These are phyloP conservation scores for Henckelia pumila DNA, from an alignment of 257 asterid genomes.

Conservation along the genomic window DNA sequence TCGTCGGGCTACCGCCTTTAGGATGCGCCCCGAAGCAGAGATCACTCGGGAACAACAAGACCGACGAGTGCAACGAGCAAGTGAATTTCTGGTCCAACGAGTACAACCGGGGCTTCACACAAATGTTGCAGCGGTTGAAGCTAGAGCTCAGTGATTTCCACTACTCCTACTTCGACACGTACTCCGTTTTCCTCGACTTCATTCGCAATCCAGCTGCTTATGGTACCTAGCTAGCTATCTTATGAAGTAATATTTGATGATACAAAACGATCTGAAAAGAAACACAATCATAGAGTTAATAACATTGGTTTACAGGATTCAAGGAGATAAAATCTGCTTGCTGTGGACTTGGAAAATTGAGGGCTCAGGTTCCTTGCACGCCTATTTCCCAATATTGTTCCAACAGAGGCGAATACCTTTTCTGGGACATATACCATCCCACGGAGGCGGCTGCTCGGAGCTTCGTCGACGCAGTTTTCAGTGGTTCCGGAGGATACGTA, in stretches of 20 bases:
- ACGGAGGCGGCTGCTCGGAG: conserved; percentile 54
- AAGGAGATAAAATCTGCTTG: conserved; percentile 65
- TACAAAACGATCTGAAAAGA: too few relatives aligned
- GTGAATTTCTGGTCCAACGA: conserved; percentile 49
- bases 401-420: conserved; percentile 49
- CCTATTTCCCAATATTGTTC: conserved; percentile 54
- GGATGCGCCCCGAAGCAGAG: conserved; percentile 71
- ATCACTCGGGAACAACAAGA: conserved; percentile 25
- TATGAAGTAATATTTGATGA: too few relatives aligned
- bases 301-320: conserved; percentile 37
- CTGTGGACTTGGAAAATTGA: conserved; percentile 74
- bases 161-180: conserved; percentile 56
- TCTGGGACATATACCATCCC: conserved; percentile 89
- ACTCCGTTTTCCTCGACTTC: conserved; percentile 36
- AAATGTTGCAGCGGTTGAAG: conserved; percentile 46
- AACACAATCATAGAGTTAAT: too few relatives aligned
- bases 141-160: conserved; percentile 41
- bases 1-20: conserved; percentile 42
- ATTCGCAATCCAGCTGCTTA: conserved; percentile 46
- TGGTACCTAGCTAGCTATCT: conserved; percentile 44
- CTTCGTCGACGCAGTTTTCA: conserved; percentile 36
- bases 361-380: conserved; percentile 63
- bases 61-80: conserved; percentile 46
- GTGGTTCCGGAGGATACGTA: conserved; percentile 31
- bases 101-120: conserved; percentile 44